These are phyloP conservation scores for Truncatella angustata DNA, from an alignment of 2,329 filamentous ascomycete species.

Conservation along the genomic window DNA sequence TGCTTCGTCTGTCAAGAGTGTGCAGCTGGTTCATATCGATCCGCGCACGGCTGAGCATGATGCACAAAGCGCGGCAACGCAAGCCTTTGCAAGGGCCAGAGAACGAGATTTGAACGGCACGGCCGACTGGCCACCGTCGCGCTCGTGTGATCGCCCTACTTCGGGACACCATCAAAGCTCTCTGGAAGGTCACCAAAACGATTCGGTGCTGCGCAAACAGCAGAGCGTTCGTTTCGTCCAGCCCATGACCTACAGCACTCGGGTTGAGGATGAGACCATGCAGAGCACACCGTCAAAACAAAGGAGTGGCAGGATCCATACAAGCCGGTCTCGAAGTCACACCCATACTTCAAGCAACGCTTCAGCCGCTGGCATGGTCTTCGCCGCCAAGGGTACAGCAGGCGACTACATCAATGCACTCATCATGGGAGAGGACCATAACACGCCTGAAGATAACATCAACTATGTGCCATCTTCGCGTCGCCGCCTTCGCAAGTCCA, in stretches of 20 bases:
- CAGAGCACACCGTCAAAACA: constrained; percentile 5
- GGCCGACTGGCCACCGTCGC: constrained; percentile 31
- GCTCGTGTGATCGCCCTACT: constrained; percentile 15
- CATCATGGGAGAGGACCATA: constrained; percentile 39
- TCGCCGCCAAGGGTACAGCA: constrained; percentile 26
- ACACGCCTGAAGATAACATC: constrained; percentile 46
- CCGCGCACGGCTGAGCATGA: constrained; percentile 52
- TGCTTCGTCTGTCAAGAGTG: constrained; percentile 45
- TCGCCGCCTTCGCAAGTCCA: constrained; percentile 51
- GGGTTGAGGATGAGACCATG: background rate
- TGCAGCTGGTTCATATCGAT: constrained; percentile 47
- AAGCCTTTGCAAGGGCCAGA: constrained; percentile 57
- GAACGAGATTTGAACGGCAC: constrained; percentile 35
- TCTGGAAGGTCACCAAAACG: constrained; percentile 16
- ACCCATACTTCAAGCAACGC: constrained; percentile 14
- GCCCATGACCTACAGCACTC: constrained; percentile 6
- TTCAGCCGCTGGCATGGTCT: constrained; percentile 25
- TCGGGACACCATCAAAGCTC: constrained; percentile 15
- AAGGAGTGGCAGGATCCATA: constrained; percentile 4
- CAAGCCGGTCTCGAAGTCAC: constrained; percentile 3
- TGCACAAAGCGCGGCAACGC: constrained; percentile 59
- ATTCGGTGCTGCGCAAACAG: constrained; percentile 35
- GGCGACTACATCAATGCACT: constrained; percentile 36
- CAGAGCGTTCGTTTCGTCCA: constrained; percentile 56
- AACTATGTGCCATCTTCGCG: constrained; percentile 47